phyloP scores from a whole-genome alignment of 306 rosid genomes.

The Vigna mungo region DNA sequence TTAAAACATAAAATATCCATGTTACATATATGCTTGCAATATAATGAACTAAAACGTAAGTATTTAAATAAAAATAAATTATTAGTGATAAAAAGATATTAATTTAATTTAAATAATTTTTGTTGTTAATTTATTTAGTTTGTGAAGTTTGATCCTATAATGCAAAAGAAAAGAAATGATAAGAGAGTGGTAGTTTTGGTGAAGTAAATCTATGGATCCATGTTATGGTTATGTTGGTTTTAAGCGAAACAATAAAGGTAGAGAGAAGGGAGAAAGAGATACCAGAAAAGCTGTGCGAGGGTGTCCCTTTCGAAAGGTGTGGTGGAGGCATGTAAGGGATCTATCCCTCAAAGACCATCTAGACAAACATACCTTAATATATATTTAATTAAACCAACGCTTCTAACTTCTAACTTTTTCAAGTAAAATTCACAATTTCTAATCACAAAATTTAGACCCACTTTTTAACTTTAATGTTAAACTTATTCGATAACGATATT shows the following conservation, averaged over 20 bases:
- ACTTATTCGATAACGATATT: no score
- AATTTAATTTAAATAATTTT: no score
- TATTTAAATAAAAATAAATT: no score
- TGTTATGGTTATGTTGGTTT: conserved; percentile 53
- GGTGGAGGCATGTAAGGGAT: conserved; percentile 49
- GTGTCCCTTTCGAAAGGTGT: conserved; percentile 62
- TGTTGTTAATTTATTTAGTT: no score
- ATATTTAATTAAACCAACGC: conserved; percentile 33
- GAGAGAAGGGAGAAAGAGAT: conserved; percentile 14
- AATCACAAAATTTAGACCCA: not conserved
- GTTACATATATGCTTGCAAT: no score
- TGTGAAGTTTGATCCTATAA: no score
- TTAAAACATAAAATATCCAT: no score
- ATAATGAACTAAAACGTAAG: no score
- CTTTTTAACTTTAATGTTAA: no score
- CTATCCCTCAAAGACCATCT: conserved; percentile 43
- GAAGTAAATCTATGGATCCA: conserved; percentile 36
- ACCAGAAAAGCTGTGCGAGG: conserved; percentile 38
- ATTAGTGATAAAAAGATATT: no score
- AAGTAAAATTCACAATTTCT: conserved; percentile 37
- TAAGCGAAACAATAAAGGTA: conserved; percentile 45
- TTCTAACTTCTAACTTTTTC: conserved; percentile 37
- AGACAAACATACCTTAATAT: not conserved
- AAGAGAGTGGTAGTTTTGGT: conserved; percentile 33
- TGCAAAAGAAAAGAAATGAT: not conserved